Conservation (phyloP, 192 early-diverging fungal genomes). For the Backusella australiensis region DNA sequence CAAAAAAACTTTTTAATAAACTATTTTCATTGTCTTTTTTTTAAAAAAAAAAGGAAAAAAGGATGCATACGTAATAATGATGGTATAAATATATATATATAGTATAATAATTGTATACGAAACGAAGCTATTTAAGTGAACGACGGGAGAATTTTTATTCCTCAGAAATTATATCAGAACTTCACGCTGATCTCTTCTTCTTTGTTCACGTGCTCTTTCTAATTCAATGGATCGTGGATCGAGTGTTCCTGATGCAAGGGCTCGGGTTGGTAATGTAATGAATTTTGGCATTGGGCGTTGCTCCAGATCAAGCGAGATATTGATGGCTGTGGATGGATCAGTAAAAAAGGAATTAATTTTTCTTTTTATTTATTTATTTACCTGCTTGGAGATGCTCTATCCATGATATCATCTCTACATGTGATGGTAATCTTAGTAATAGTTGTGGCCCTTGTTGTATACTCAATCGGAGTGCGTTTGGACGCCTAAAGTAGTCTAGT, state of each 20-base stretch:
- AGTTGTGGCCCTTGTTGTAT: conserved; percentile 35
- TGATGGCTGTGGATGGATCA: conserved; percentile 28
- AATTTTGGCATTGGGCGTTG: conserved; percentile 49
- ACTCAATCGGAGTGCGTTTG: conserved; percentile 43
- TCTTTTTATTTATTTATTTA: conserved; percentile 2
- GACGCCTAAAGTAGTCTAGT: conserved; percentile 43
- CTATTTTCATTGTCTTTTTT: neutral
- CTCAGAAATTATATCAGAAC: conserved; percentile 17
- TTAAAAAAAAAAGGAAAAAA: neutral
- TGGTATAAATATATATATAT: conserved; percentile 1
- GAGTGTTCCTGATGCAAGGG: neutral
- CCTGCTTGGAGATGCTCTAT: conserved; percentile 48
- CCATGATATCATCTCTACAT: conserved; percentile 45
- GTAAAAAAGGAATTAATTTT: neutral
- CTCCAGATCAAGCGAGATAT: conserved; percentile 47
- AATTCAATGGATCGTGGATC: conserved; percentile 7
- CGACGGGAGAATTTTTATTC: neutral
- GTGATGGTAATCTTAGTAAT: conserved; percentile 39
- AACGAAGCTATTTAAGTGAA: neutral
- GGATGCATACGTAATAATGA: conserved; percentile 14
- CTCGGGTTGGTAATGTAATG: conserved; percentile 39
- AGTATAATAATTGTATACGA: neutral
- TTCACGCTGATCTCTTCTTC: conserved; percentile 23
- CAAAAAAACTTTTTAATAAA: neutral
- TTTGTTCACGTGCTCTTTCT: conserved; percentile 25